phyloP scores from a whole-genome alignment of 2,329 filamentous ascomycete species.

The Aspergillus bombycis region DNA sequence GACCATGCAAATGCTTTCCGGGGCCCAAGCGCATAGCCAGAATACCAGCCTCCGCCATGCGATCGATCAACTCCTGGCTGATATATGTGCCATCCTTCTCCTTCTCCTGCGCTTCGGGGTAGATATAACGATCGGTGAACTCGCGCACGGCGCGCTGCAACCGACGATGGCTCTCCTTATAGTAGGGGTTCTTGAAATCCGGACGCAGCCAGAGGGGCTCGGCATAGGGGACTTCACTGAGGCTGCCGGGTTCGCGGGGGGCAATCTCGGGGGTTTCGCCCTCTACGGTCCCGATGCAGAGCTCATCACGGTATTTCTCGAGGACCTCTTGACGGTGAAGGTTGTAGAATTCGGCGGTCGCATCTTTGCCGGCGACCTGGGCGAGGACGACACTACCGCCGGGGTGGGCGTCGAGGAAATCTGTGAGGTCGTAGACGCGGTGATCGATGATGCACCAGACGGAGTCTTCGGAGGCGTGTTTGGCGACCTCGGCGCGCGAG shows the following conservation, averaged over 20 bases:
- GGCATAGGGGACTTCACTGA: constrained; percentile 78
- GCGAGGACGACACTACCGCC: constrained; percentile 78
- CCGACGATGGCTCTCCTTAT: constrained; percentile 70
- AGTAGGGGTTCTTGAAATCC: constrained; percentile 78
- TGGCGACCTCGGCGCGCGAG: constrained; percentile 65
- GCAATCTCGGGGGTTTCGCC: constrained; percentile 77
- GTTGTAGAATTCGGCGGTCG: constrained; percentile 85
- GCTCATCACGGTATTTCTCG: constrained; percentile 69
- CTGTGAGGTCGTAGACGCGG: constrained; percentile 82
- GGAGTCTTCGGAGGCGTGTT: constrained; percentile 75
- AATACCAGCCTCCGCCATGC: constrained; percentile 73
- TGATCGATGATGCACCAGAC: constrained; percentile 85
- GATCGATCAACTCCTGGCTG: constrained; percentile 70
- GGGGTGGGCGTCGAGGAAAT: constrained; percentile 84
- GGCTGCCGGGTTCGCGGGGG: constrained; percentile 68
- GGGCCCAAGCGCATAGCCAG: constrained; percentile 83
- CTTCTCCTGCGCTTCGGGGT: constrained; percentile 74
- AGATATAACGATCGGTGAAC: constrained; percentile 73
- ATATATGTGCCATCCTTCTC: constrained; percentile 75
- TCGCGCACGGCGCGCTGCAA: constrained; percentile 71
- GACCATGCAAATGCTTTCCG: constrained; percentile 77
- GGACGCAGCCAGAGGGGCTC: constrained; percentile 83
- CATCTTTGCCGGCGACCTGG: constrained; percentile 80
- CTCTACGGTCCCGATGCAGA: constrained; percentile 74
- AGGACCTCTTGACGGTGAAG: constrained; percentile 90